Percentiles rank a stretch among this genome's conserved stretches.
phyloP scores from a whole-genome alignment of 2,329 filamentous ascomycete species.

The Penicillium carneum region DNA sequence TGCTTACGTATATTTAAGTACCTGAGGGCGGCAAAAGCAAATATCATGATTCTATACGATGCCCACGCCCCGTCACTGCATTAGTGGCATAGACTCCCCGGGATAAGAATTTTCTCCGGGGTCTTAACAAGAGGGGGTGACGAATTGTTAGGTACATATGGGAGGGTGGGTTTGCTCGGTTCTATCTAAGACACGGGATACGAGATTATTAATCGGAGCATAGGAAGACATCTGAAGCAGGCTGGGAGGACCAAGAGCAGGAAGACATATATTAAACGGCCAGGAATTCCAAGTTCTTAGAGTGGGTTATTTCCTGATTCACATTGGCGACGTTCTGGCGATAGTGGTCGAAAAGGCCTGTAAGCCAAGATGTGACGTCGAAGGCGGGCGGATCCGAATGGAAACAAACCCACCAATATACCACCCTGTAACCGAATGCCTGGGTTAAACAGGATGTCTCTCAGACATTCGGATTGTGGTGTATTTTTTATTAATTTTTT shows the following conservation, averaged over 20 bases:
- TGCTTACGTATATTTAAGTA: neutral
- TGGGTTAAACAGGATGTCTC: neutral
- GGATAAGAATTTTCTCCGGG: neutral
- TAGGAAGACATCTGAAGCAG: neutral
- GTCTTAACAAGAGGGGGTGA: neutral
- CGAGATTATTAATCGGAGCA: neutral
- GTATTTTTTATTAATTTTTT: neutral
- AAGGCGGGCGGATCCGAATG: slow-evolving; percentile 1
- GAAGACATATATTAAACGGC: neutral
- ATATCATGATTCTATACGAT: neutral
- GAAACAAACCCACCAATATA: slow-evolving; percentile 1
- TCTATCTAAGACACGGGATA: slow-evolving; percentile 9
- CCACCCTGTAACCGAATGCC: neutral
- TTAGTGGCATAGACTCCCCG: neutral
- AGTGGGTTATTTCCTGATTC: neutral
- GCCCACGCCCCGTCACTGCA: neutral
- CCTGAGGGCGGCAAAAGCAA: neutral
- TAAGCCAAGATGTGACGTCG: slow-evolving; percentile 4
- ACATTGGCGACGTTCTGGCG: neutral
- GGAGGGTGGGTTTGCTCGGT: neutral
- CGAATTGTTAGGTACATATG: slow-evolving; percentile 7
- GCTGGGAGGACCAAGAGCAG: neutral
- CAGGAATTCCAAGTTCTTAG: neutral
- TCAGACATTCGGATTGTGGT: neutral
- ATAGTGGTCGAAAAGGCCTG: neutral